These are phyloP conservation scores for Heterobasidion irregulare DNA, from an alignment of 1,284 basidiomycete species.

Conservation along the genomic window DNA sequence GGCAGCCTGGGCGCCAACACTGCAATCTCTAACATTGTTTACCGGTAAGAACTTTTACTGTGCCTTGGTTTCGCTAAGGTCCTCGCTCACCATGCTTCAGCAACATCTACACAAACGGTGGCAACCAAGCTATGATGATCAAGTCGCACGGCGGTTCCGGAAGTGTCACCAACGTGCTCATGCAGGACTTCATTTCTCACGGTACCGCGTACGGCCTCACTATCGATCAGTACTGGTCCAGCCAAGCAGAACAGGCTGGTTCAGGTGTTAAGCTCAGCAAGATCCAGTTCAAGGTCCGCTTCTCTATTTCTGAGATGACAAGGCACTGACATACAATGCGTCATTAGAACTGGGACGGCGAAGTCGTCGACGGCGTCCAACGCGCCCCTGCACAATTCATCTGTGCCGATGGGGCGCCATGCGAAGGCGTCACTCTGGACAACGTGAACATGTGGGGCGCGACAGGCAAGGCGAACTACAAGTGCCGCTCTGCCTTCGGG, in stretches of 20 bases:
- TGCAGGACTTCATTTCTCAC: constrained; percentile 24
- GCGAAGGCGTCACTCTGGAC: constrained; percentile 19
- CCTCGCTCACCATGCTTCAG: not conserved
- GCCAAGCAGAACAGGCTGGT: constrained; percentile 14
- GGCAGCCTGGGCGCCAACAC: constrained; percentile 24
- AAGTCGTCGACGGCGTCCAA: constrained; percentile 19
- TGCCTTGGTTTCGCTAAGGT: not conserved
- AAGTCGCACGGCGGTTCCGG: constrained; percentile 26
- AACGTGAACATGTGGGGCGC: constrained; percentile 26
- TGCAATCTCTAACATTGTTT: constrained; percentile 23
- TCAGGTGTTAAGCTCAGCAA: constrained; percentile 21
- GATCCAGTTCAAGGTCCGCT: constrained; percentile 19
- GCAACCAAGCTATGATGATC: constrained; percentile 29
- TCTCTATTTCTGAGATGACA: too few relatives aligned
- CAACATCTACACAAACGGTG: constrained; percentile 26
- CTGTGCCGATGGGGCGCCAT: constrained; percentile 25
- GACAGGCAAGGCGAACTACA: constrained; percentile 19
- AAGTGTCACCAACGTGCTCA: constrained; percentile 23
- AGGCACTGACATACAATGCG: not conserved
- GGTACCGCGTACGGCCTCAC: constrained; percentile 25
- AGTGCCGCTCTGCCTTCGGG: constrained; percentile 25
- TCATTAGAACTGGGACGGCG: constrained; percentile 24
- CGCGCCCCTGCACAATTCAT: constrained; percentile 23
- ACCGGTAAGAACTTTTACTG: constrained; percentile 4
- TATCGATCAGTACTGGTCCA: constrained; percentile 25